Evolutionary conservation across 495 filamentous ascomycete species (phyloP), one percentile per base, ranked within the genome.

Genomic region (Mycothermus thermophilus): DNA sequence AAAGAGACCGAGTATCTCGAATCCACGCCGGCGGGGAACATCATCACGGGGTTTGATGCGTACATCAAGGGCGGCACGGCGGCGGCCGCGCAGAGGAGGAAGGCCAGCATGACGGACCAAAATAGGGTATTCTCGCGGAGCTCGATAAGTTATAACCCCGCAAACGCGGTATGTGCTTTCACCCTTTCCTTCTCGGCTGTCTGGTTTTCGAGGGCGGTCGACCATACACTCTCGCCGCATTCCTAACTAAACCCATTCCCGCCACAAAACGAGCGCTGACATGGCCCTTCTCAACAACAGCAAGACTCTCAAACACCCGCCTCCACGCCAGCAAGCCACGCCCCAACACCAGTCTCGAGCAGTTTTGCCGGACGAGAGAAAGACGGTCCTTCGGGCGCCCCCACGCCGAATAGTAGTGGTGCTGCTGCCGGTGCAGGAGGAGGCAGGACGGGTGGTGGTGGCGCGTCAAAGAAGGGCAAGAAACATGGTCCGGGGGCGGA

Each of bases 41-140:
- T 97, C 51, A 85, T 97, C 59, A 82, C 77, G 42, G 90, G 90
- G 26, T 97, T 96, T 58, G 90, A 97, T 52, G 88, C 81, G 45
- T 96, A 94, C 58, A 88, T 93, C 63, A 97, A 97, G 52, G 84
- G 83, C 30, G 63, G 67, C 0, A 66, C 54, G 41, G 56, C 51
- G 18, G 54, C 59, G 5, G 57, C 53, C 3, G 67, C 65, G 2
- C 53, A 62, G 37, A 62, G 71, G 31, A 62, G 68, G 31, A 66
- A 66, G 43, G 62, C 58, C 25, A 63, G 59, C 3, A 42, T 71
- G 30, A 56, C 52, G 17, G 72, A 76, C 20, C 48, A 56, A 23
- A 68, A 72, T 41, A 58, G 69, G 21, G 67, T 77, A 3, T 77
- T 75, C 47, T 72, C 67, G 30, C 50, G 66, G 42, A 74, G 70